Percentiles rank a stretch among this genome's conserved stretches.
Conservation (phyloP, 768 basidiomycete species). For the Pholiota molesta region DNA sequence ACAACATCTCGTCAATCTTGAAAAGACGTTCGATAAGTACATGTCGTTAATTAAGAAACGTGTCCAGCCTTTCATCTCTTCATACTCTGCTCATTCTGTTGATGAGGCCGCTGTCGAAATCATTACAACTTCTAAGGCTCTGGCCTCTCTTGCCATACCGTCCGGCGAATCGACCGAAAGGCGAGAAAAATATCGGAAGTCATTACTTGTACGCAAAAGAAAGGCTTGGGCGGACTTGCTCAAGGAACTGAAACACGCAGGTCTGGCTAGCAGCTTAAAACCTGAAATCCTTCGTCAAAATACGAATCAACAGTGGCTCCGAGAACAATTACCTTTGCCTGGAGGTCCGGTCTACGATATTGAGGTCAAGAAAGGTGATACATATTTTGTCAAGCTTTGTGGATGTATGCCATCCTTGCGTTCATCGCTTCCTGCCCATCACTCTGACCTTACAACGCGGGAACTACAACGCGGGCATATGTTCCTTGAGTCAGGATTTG, state of each 20-base stretch:
- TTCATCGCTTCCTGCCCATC: conserved; percentile 65
- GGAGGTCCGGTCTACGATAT: conserved; percentile 21
- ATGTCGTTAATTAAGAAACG: conserved; percentile 41
- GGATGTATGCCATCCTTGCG: conserved; percentile 70
- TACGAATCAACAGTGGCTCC: conserved; percentile 59
- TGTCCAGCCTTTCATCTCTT: conserved; percentile 45
- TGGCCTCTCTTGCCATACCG: conserved; percentile 52
- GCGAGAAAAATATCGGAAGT: conserved; percentile 68
- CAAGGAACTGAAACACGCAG: conserved; percentile 82
- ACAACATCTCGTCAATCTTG: conserved; percentile 50
- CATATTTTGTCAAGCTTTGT: conserved; percentile 66
- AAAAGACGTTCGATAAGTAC: conserved; percentile 55
- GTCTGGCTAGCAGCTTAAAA: conserved; percentile 73
- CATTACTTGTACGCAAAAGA: conserved; percentile 78
- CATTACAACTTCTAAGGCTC: conserved; percentile 58
- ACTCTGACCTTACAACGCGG: conserved; percentile 81
- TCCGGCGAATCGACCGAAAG: conserved; percentile 45
- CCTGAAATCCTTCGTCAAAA: conserved; percentile 66
- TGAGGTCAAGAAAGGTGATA: conserved; percentile 49
- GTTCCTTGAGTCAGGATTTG: conserved; percentile 79
- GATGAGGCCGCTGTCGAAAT: conserved; percentile 65
- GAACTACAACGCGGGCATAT: conserved; percentile 82
- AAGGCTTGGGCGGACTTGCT: conserved; percentile 91
- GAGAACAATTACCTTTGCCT: conserved; percentile 57
- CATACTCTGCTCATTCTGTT: conserved; percentile 42